Conservation (phyloP, 2,329 filamentous ascomycete genomes). For the Ilyonectria robusta region DNA sequence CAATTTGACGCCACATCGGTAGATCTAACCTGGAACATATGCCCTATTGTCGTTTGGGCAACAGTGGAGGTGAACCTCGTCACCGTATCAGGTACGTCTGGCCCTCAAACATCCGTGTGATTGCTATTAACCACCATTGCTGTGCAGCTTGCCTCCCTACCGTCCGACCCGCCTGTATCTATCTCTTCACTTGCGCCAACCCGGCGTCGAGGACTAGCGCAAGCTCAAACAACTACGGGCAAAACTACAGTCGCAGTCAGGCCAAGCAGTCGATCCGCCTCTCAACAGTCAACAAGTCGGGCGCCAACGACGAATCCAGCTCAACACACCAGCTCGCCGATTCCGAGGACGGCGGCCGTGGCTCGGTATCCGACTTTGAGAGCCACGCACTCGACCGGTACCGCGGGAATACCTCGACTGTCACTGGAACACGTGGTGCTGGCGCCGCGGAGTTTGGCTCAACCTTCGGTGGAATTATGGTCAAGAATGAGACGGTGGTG, state of each 20-base stretch:
- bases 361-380: slow-evolving; percentile 37
- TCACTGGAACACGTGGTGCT: slow-evolving; percentile 27
- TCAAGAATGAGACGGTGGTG: slow-evolving; percentile 43
- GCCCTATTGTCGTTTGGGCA: slow-evolving; percentile 43
- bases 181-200: slow-evolving; percentile 37
- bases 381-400: slow-evolving; percentile 39
- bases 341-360: slow-evolving; percentile 2
- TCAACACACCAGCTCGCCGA: slow-evolving; percentile 44
- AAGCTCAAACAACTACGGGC: slow-evolving; percentile 34
- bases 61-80: slow-evolving; percentile 45
- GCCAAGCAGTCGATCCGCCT: slow-evolving; percentile 42
- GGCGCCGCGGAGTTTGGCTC: not conserved
- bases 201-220: slow-evolving; percentile 30
- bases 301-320: slow-evolving; percentile 38
- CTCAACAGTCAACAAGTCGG: slow-evolving; percentile 29
- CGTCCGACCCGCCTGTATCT: slow-evolving; percentile 39
- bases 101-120: no score
- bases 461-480: slow-evolving; percentile 36
- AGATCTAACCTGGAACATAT: slow-evolving; percentile 43
- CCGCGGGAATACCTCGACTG: slow-evolving; percentile 30
- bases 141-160: slow-evolving; percentile 39
- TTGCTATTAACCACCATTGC: not conserved
- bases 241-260: slow-evolving; percentile 35
- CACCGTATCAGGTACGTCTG: slow-evolving; percentile 39
- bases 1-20: slow-evolving; percentile 29